These are phyloP conservation scores for Cruciata laevipes DNA, from an alignment of 257 asterid genomes.

Conservation along the genomic window DNA sequence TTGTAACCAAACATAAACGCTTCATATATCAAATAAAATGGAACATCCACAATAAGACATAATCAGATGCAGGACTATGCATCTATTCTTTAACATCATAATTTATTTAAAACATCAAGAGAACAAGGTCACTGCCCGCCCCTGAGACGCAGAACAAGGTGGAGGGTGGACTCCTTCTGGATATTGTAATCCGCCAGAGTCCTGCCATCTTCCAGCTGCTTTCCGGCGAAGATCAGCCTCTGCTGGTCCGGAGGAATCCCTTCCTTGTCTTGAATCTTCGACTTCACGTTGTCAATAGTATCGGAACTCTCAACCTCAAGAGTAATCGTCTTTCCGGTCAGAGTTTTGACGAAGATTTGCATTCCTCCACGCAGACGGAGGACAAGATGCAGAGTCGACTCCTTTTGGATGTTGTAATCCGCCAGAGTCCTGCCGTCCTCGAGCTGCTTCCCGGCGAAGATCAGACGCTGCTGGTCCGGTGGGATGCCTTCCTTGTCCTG, in stretches of 20 bases:
- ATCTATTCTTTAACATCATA: too few relatives aligned
- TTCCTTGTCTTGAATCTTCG: background rate
- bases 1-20: too few relatives aligned
- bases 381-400: background rate
- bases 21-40: too few relatives aligned
- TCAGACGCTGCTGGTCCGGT: background rate
- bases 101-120: background rate
- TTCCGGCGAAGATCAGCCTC: constrained; percentile 6
- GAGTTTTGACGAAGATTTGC: constrained; percentile 5
- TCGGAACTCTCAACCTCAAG: constrained; percentile 8
- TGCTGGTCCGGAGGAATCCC: constrained; percentile 7
- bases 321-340: constrained; percentile 3
- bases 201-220: background rate
- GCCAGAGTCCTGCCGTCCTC: too few relatives aligned
- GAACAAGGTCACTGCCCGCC: background rate
- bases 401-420: too few relatives aligned
- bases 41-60: too few relatives aligned
- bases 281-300: background rate
- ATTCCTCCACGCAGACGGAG: background rate
- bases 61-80: background rate
- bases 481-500: background rate
- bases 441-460: too few relatives aligned
- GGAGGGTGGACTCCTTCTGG: constrained; percentile 8
- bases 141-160: constrained; percentile 1
- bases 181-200: constrained; percentile 5